A percentile compares a stretch with the other conserved stretches of the same genome.
phyloP scores from a whole-genome alignment of 2,329 filamentous ascomycete genomes.

The Pseudogymnoascus sp. region DNA sequence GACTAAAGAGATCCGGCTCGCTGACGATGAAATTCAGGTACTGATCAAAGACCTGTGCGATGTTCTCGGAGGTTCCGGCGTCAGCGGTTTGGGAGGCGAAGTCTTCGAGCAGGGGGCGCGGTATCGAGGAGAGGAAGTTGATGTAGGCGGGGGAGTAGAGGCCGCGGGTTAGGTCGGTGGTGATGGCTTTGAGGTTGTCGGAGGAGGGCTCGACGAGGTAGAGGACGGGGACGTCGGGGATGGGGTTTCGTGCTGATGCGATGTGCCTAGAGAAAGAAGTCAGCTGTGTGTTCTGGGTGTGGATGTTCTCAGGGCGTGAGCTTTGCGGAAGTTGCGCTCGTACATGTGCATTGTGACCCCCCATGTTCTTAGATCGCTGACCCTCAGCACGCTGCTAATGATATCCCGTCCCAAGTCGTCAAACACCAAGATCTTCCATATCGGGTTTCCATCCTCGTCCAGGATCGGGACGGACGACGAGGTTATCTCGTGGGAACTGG shows the following conservation, averaged over 20 bases:
- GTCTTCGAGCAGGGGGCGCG: constrained; percentile 82
- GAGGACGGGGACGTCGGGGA: constrained; percentile 91
- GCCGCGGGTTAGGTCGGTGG: constrained; percentile 73
- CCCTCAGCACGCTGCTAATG: constrained; percentile 89
- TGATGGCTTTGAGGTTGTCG: constrained; percentile 73
- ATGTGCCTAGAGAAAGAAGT: constrained; percentile 55
- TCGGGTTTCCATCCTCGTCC: constrained; percentile 79
- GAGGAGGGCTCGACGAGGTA: constrained; percentile 89
- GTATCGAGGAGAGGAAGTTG: constrained; percentile 93
- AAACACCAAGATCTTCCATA: constrained; percentile 97
- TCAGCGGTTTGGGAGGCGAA: constrained; percentile 83
- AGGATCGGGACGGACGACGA: constrained; percentile 69
- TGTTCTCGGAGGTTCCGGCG: constrained; percentile 76
- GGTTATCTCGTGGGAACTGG: constrained; percentile 48
- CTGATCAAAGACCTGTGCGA: constrained; percentile 90
- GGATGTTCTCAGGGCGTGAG: not conserved
- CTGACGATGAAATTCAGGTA: constrained; percentile 96
- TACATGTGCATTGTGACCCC: constrained; percentile 97
- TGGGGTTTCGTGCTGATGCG: constrained; percentile 71
- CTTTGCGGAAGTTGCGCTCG: constrained; percentile 20
- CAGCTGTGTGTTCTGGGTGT: constrained; percentile 15
- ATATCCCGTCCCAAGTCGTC: constrained; percentile 87
- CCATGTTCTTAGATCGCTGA: constrained; percentile 85
- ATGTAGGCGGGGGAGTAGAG: constrained; percentile 92
- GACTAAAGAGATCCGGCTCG: constrained; percentile 88